Conservation (phyloP, 2,329 filamentous ascomycete genomes). For the Penicillium sp. region DNA sequence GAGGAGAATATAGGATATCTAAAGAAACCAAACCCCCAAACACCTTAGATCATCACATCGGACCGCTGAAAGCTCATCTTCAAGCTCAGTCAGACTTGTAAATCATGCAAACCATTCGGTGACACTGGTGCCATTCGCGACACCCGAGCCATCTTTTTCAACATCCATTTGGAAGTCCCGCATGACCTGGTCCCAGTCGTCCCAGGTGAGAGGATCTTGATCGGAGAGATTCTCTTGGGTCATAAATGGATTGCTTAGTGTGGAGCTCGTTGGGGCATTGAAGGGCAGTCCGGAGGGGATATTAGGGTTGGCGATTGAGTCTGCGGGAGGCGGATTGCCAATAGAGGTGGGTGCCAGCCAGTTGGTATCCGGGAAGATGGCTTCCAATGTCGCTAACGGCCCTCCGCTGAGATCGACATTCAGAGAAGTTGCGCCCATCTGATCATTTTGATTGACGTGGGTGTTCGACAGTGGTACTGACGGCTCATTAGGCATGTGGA, state of each 20-base stretch:
- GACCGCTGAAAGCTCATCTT: neutral
- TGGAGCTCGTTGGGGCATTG: neutral
- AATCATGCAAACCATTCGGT: constrained; percentile 32
- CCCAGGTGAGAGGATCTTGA: constrained; percentile 28
- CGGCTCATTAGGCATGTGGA: constrained; percentile 16
- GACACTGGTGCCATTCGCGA: constrained; percentile 22
- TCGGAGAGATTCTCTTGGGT: constrained; percentile 18
- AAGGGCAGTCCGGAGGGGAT: constrained; percentile 13
- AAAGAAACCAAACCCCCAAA: constrained; percentile 2
- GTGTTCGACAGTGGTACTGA: constrained; percentile 1
- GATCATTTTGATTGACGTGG: neutral
- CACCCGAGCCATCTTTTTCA: constrained; percentile 23
- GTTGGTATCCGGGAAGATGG: constrained; percentile 32
- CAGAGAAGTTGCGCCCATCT: neutral
- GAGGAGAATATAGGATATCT: too few species aligned
- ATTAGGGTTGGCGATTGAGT: constrained; percentile 7
- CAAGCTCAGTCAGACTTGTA: neutral
- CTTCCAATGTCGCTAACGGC: constrained; percentile 22
- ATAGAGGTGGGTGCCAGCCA: constrained; percentile 20
- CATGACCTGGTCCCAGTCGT: constrained; percentile 40
- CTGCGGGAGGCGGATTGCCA: constrained; percentile 8
- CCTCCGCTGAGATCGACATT: constrained; percentile 29
- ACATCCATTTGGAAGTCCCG: constrained; percentile 40
- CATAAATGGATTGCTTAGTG: constrained; percentile 15
- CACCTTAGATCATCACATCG: constrained; percentile 13